phyloP scores from a whole-genome alignment of 1,284 basidiomycete genomes.

The Ustilago shanxiensis region DNA sequence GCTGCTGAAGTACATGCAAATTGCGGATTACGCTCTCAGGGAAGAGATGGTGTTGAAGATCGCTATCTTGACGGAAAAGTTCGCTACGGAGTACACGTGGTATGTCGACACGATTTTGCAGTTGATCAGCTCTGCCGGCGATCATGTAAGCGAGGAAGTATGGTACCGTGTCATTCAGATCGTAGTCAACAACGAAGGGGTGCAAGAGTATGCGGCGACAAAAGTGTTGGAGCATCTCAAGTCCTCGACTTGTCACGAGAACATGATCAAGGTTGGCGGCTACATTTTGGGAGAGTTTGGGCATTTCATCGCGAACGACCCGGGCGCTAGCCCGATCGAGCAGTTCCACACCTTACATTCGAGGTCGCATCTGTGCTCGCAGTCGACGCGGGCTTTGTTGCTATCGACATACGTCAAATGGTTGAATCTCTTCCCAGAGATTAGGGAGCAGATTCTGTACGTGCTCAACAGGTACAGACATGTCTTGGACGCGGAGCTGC shows the following conservation, averaged over 20 bases:
- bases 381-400: slow-evolving; percentile 89
- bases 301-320: slow-evolving; percentile 94
- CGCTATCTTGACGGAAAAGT: slow-evolving; percentile 96
- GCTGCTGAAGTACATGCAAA: slow-evolving; percentile 88
- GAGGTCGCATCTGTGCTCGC: slow-evolving; percentile 94
- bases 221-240: slow-evolving; percentile 93
- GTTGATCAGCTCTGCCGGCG: slow-evolving; percentile 94
- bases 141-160: slow-evolving; percentile 98
- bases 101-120: slow-evolving; percentile 76
- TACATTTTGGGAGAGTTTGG: slow-evolving; percentile 96
- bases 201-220: slow-evolving; percentile 87
- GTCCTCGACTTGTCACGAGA: slow-evolving; percentile 91
- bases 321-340: slow-evolving; percentile 90
- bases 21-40: slow-evolving; percentile 93
- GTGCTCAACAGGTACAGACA: slow-evolving; percentile 95
- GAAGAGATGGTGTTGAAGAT: slow-evolving; percentile 99
- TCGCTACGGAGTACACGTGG: slow-evolving; percentile 80
- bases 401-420: slow-evolving; percentile 99
- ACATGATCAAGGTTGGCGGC: slow-evolving; percentile 94
- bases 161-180: slow-evolving; percentile 99
- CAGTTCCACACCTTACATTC: slow-evolving; percentile 95
- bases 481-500: slow-evolving; percentile 96
- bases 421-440: slow-evolving; percentile 99
- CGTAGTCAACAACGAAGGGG: slow-evolving; percentile 96
- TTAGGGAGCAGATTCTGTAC: slow-evolving; percentile 90